Conservation (phyloP, 768 basidiomycete genomes). For the Tylopilus sp. region DNA sequence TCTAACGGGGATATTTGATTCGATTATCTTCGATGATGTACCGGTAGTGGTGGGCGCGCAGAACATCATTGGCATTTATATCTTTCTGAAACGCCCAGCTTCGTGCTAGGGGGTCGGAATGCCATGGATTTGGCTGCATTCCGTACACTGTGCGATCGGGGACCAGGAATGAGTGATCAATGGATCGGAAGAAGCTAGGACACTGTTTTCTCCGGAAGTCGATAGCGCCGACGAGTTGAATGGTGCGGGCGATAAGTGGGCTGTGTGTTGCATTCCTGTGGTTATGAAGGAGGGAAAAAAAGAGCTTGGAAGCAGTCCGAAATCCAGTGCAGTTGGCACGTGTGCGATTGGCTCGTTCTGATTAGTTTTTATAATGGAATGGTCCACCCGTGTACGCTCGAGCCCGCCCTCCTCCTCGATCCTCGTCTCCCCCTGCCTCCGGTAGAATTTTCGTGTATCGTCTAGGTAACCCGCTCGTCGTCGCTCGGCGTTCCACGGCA, state of each 20-base stretch:
- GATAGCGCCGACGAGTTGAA: neutral
- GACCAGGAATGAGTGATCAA: neutral
- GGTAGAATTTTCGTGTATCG: neutral
- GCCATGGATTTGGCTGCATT: no score
- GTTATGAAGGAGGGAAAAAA: neutral
- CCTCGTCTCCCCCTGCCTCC: neutral
- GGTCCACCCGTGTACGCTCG: slow-evolving; percentile 7
- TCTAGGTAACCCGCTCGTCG: neutral
- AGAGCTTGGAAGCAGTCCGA: neutral
- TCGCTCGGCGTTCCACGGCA: neutral
- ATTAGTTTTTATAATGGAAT: slow-evolving; percentile 32
- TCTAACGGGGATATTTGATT: neutral
- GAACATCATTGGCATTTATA: neutral
- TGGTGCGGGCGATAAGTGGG: neutral
- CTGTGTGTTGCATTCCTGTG: neutral
- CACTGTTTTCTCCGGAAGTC: neutral
- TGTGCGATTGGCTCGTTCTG: slow-evolving; percentile 26
- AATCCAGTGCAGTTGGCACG: slow-evolving; percentile 22
- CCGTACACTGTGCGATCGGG: neutral
- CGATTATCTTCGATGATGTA: neutral
- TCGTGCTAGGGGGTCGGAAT: neutral
- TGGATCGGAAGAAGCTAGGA: neutral
- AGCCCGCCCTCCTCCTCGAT: slow-evolving; percentile 3
- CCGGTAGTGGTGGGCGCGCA: neutral
- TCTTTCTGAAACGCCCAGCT: neutral